Conservation (phyloP, 495 filamentous ascomycete species). For the Cenococcum geophilum region DNA sequence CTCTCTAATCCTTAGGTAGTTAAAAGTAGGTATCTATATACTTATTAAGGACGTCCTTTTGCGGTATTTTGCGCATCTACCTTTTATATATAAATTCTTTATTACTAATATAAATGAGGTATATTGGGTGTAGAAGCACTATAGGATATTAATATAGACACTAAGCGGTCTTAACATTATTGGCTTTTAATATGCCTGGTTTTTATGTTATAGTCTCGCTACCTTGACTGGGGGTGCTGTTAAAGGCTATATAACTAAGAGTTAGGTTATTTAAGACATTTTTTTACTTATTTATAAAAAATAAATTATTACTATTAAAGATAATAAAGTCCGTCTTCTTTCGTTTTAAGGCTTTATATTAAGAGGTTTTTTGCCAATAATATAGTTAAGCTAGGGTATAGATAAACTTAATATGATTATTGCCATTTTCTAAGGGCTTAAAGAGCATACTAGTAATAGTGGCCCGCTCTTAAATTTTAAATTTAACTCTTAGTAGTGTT, state of each 20-base stretch:
- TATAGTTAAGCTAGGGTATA: slow-evolving; percentile 10
- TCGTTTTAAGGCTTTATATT: slow-evolving; percentile 10
- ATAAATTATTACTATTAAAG: not conserved
- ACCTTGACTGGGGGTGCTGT: not conserved
- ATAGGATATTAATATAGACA: slow-evolving; percentile 8
- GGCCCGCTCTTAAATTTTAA: no score
- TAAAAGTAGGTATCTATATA: slow-evolving; percentile 14
- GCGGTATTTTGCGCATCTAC: slow-evolving; percentile 6
- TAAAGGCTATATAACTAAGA: not conserved
- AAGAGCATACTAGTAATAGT: no score
- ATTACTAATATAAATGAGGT: slow-evolving; percentile 16
- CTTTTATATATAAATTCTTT: slow-evolving; percentile 7
- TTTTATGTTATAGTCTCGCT: not conserved
- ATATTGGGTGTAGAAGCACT: slow-evolving; percentile 11
- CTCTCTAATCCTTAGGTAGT: slow-evolving; percentile 2
- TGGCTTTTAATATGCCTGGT: no score
- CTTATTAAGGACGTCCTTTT: slow-evolving; percentile 20
- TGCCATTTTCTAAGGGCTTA: slow-evolving; percentile 15
- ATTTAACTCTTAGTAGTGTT: no score
- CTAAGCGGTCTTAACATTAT: not conserved
- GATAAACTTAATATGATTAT: slow-evolving; percentile 14
- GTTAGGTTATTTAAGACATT: not conserved
- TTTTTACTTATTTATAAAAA: not conserved
- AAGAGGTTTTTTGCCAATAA: slow-evolving; percentile 15
- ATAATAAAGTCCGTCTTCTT: not conserved